Evolutionary conservation across 805 yeast genomes (phyloP), one percentile per base, ranked within the genome.

Genomic region (Starmerella gropengiesseri): DNA sequence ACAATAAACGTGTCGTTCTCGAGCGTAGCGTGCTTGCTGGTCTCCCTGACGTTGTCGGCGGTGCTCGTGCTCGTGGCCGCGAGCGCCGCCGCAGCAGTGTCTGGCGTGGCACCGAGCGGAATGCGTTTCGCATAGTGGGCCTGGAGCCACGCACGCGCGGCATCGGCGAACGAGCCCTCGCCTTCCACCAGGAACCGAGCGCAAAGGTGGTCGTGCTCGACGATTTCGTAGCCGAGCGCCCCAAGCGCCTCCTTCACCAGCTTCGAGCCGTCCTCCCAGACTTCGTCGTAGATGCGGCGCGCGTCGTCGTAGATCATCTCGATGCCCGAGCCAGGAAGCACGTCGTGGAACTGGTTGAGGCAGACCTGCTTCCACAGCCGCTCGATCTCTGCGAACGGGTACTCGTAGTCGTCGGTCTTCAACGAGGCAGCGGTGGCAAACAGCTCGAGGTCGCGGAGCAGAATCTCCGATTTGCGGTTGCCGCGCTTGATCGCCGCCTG

Each of bases 281-380:
- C 80, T 13, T 68, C 63, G 5, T 65, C 67, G 53, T 87, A 70
- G 74, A 83, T 77, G 25, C 89, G 87, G 57, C 77, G 74, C 8
- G 89, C 96, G 54, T 81, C 91, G 54, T 85, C 86, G 58, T 91
- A 89, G 12, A 91, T 95, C 77, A 84, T 75, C 49, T 85, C 95
- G 55, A 89, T 89, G 62, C 95, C 84, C 5, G 94, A 80, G 3
- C 98, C 98, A 2, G 98, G 98, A 40, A 91, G 69, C n/a, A 89
- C 96, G 65, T 89, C 98, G 61, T 89, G 98, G 66, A 89, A 89
- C 60, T 89, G 97, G 58, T 95, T 86, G 43, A 91, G 66, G 48
- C 86, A 75, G 17, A 89, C 75, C 60, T 83, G 77, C 59, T 85
- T 89, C 98, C 98, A 89, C 47, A 89, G 60, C 2, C 64, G 69